Evolutionary conservation across 306 rosid species (phyloP).

Genomic region (Cicer arietinum): DNA sequence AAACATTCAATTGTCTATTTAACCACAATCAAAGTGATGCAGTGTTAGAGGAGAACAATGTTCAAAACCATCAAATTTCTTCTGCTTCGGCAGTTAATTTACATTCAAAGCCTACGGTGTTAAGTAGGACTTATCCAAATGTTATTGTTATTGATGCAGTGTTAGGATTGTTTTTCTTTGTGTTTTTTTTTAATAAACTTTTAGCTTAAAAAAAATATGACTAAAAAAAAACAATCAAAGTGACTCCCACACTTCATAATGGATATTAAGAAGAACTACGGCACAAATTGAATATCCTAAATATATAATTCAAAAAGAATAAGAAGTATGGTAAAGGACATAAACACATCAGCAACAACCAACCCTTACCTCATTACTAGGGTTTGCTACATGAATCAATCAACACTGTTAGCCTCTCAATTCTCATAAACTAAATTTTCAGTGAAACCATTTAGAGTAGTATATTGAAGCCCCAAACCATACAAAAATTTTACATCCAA

Average conservation of each 20-base stretch:
- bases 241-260: constrained; percentile 26
- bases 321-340: constrained; percentile 19
- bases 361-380: constrained; percentile 30
- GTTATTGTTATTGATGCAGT: no score
- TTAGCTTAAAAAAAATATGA: no score
- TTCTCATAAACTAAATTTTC: constrained; percentile 35
- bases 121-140: no score
- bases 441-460: constrained; percentile 32
- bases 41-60: no score
- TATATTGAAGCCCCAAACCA: constrained; percentile 25
- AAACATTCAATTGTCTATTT: constrained; percentile 37
- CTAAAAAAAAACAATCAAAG: constrained; percentile 13
- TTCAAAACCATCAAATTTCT: no score
- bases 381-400: constrained; percentile 35
- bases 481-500: constrained; percentile 36
- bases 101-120: no score
- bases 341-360: constrained; percentile 36
- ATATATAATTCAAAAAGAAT: constrained; percentile 34
- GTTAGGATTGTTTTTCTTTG: no score
- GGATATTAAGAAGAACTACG: constrained; percentile 30
- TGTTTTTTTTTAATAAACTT: no score
- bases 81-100: no score
- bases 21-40: constrained; percentile 37
- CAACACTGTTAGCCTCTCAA: neutral
- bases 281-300: constrained; percentile 16